Conservation (phyloP, 2,329 filamentous ascomycete genomes). For the Fusarium sp. region DNA sequence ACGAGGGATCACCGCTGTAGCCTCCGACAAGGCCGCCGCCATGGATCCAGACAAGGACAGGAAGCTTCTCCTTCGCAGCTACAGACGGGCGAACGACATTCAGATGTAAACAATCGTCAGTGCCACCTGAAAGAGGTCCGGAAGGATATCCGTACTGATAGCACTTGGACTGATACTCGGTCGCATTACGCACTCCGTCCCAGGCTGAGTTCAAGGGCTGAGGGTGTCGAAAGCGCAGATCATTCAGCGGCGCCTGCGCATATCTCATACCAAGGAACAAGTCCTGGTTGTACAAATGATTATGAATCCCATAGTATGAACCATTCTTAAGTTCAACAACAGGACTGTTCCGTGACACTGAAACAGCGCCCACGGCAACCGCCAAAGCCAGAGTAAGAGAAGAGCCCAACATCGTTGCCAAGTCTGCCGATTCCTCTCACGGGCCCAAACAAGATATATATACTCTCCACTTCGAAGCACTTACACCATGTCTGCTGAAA, state of each 20-base stretch:
- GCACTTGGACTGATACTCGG: conserved; percentile 18
- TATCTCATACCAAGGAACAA: conserved; percentile 27
- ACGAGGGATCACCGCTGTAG: not conserved
- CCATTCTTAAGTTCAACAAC: conserved; percentile 20
- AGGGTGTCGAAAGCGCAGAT: conserved; percentile 27
- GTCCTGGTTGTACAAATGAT: conserved; percentile 17
- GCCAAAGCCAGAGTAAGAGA: not conserved
- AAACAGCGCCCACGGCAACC: not conserved
- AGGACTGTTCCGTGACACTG: not conserved
- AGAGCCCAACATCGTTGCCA: not conserved
- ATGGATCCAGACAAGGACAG: conserved; percentile 28
- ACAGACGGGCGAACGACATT: conserved; percentile 20
- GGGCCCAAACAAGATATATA: not conserved
- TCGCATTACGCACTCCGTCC: conserved; percentile 20
- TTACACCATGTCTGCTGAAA: not conserved
- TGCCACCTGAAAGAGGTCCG: conserved; percentile 4
- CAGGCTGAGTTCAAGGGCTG: conserved; percentile 20
- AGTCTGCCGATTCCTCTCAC: not conserved
- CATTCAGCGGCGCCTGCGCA: conserved; percentile 19
- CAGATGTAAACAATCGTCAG: conserved; percentile 25
- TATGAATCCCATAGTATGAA: conserved; percentile 24
- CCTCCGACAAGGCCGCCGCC: conserved; percentile 24
- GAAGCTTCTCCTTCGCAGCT: not conserved
- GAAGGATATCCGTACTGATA: conserved; percentile 26
- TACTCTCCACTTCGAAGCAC: not conserved